Evolutionary conservation across 2,329 filamentous ascomycete genomes (phyloP).

Genomic region (Pseudodiploospora longispora): DNA sequence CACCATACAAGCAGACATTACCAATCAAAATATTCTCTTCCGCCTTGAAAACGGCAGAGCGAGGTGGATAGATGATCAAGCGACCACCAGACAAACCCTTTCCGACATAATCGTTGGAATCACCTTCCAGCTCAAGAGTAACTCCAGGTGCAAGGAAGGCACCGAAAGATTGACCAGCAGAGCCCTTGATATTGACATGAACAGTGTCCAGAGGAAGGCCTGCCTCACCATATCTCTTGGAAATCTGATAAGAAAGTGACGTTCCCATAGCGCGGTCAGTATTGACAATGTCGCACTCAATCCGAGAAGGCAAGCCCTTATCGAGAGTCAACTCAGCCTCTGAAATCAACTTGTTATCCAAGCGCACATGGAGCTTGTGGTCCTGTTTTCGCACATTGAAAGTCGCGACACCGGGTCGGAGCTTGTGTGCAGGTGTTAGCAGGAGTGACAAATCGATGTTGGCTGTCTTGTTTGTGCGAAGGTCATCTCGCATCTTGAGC

Average conservation of each 20-base stretch:
- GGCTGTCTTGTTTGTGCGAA: constrained; percentile 79
- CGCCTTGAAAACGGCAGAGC: constrained; percentile 84
- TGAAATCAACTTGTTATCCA: constrained; percentile 95
- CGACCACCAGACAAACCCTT: constrained; percentile 92
- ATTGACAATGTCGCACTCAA: constrained; percentile 94
- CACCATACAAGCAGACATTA: constrained; percentile 92
- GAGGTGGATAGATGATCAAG: constrained; percentile 86
- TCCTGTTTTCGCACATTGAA: constrained; percentile 99
- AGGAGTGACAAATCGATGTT: constrained; percentile 92
- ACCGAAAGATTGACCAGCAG: constrained; percentile 93
- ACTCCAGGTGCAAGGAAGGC: constrained; percentile 89
- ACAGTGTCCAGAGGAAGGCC: constrained; percentile 89
- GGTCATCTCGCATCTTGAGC: constrained; percentile 78
- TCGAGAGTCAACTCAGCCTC: constrained; percentile 92
- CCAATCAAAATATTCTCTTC: constrained; percentile 93
- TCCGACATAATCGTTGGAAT: constrained; percentile 93
- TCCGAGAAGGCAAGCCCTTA: constrained; percentile 84
- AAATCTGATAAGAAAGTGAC: constrained; percentile 92
- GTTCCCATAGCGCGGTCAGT: constrained; percentile 91
- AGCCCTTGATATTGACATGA: constrained; percentile 93
- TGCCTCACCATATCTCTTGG: constrained; percentile 81
- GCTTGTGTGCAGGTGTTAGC: constrained; percentile 89
- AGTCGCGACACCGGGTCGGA: constrained; percentile 86
- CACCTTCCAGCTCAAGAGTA: constrained; percentile 89
- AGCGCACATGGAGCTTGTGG: constrained; percentile 81